phyloP scores from a whole-genome alignment of 495 filamentous ascomycete species.

The Beverwykella pulmonaria region DNA sequence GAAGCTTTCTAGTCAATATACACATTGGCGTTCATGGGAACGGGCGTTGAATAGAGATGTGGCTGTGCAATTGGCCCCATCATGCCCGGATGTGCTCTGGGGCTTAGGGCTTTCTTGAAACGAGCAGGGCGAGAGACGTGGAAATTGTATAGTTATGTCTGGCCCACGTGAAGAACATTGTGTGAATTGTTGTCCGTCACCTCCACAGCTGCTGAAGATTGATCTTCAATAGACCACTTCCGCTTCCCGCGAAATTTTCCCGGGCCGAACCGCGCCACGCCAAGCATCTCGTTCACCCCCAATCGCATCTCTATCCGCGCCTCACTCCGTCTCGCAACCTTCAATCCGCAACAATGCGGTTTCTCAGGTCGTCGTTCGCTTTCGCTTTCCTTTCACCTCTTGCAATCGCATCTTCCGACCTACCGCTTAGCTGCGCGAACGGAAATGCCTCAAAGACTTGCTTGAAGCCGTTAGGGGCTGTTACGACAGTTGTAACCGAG shows the following conservation, averaged over 20 bases:
- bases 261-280: background rate
- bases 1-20: no score
- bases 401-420: background rate
- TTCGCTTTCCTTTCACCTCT: background rate
- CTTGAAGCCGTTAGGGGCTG: background rate
- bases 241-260: background rate
- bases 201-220: background rate
- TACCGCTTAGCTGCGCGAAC: constrained; percentile 3
- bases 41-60: no score
- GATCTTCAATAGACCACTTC: background rate
- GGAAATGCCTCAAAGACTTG: constrained; percentile 4
- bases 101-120: no score
- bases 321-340: background rate
- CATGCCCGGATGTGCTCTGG: no score
- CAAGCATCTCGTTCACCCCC: background rate
- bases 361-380: background rate
- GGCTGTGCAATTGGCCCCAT: no score
- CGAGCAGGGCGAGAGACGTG: no score
- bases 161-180: no score
- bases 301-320: background rate
- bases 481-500: constrained; percentile 5
- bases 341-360: background rate
- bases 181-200: no score
- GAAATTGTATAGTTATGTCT: no score
- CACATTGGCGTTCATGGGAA: no score